Base-by-base conservation (phyloP, 2,329 filamentous ascomycete genomes). In the Cryoendolithus antarcticus region DNA sequence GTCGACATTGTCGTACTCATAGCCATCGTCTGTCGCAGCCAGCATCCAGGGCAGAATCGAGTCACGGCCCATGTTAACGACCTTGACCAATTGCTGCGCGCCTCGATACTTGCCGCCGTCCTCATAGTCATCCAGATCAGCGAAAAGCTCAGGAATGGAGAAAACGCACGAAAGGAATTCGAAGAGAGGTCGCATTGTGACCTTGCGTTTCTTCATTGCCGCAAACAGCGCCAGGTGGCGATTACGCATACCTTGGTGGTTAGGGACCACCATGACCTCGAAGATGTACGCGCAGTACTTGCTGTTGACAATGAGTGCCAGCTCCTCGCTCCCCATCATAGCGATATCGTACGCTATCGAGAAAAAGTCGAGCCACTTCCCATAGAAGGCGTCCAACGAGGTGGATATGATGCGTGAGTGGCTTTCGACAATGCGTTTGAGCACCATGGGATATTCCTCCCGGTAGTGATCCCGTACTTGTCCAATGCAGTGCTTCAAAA, bases 361-460 rank as follows among this genome's bases (percentile, higher is more conserved):
- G 19, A 51, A 44, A n/a, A 43, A 51, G 4, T 51, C 48, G 6
- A 9, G 10, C 47, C 47, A 51, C 6, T 32, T 27, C 6, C 5
- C 10, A n/a, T 27, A 29, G 9, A 32, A 15, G n/a, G 9, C 3
- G 4, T 40, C 40, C 5, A 47, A 30, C 9, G 7, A 29, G 8
- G 33, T 19, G 4, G 28, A n/a, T n/a, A 43, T 19, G 13, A 38
- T 13, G 6, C 19, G 13, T 8, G 30, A 15, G 30, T 52, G 51
- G 9, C 36, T 34, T 7, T 37, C 36, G 13, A 40, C 30, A 21
- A 49, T 35, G 9, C 40, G 36, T 9, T 12, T 27, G 15, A 52
- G 32, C 12, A 39, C 34, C 4, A 37, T n/a, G 3, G 28, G 6
- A 30, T 50, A 47, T 7, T 13, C 27, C 1, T 33, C 33, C 10